Evolutionary conservation across 257 asterid species (phyloP), one percentile per base, ranked within the genome.

Genomic region (Solanum etuberosum): DNA sequence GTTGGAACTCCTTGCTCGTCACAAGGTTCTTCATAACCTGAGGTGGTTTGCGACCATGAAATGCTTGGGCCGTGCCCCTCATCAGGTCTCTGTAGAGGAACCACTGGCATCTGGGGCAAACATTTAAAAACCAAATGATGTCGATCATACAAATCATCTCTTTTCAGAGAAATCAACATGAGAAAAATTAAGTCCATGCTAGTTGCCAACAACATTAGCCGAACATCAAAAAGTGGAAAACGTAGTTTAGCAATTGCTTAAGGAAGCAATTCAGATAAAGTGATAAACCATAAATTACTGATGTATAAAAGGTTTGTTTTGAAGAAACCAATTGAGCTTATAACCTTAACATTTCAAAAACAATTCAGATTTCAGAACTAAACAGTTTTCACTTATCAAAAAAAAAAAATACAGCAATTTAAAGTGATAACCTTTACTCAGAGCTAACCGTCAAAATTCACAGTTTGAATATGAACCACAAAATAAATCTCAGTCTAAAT

Each of bases 31-130:
- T 96, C 99, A 59, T 87, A 84, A 57, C 90, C 94, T 9, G 97
- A 88, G 88, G 92, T 87, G 46, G 92, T 88, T 77, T 96, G 98
- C 95, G 93, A 92, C 99, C 98, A 95, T 83, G 98, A 93, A 38
- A 97, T 93, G 88, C 89, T 95, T 31, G 97, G 94, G 86, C 90
- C 91, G 76, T 90, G 92, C 91, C 92, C 90, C 90, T 97, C 99
- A 54, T 96, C 97, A 6, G 98, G 99, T 90, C 97, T 95, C 89
- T 95, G 98, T 82, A 97, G 84, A 42, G 99, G 99, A 88, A 92
- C 93, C 78, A 92, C 96, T 37, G 99, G 99, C 95, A 95, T 92
- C 99, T 97, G 93, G 85, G 86, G 85, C 40, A 81, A 51, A 29
- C 43, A 67, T 31, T 43, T 73, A 15, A 32, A 85, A 87, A 71